Percentiles rank a stretch among this genome's conserved stretches.
Conservation (phyloP, 371 early-diverging fungal species). For the Mucor lusitanicus region DNA sequence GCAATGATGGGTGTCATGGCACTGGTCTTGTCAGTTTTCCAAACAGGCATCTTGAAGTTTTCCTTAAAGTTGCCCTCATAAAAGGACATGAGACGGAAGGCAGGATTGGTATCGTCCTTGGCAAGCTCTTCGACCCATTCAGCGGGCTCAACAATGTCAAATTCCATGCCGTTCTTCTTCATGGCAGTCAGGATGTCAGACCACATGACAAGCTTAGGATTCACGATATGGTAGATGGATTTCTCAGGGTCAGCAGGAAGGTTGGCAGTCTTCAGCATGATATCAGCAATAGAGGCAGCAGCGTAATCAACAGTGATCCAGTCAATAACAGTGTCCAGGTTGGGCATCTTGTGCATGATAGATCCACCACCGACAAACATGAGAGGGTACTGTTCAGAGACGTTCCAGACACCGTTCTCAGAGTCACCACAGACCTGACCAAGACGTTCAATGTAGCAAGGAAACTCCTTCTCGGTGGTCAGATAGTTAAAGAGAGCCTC, state of each 20-base stretch:
- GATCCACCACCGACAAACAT: constrained; percentile 40
- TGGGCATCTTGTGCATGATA: constrained; percentile 29
- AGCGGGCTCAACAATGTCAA: constrained; percentile 18
- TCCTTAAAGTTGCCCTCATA: constrained; percentile 5
- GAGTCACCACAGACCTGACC: constrained; percentile 44
- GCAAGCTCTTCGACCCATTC: constrained; percentile 29
- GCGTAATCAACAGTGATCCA: constrained; percentile 46
- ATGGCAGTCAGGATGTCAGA: constrained; percentile 20
- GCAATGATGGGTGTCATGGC: constrained; percentile 2
- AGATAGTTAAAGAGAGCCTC: constrained; percentile 32
- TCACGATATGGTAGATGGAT: constrained; percentile 39
- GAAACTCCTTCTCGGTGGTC: constrained; percentile 28
- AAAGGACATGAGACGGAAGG: constrained; percentile 29
- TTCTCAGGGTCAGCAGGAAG: no score
- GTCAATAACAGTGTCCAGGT: constrained; percentile 25
- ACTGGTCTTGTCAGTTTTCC: background rate
- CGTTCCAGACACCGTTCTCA: constrained; percentile 44
- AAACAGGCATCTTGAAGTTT: background rate
- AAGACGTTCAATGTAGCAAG: constrained; percentile 41
- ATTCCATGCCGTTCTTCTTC: constrained; percentile 23
- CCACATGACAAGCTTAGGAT: constrained; percentile 30
- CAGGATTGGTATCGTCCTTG: constrained; percentile 28
- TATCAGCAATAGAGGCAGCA: constrained; percentile 28
- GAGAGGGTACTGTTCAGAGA: constrained; percentile 37
- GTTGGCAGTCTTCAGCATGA: constrained; percentile 32